Evolutionary conservation across 2,329 filamentous ascomycete species (phyloP), one percentile per base, ranked within the genome.

Genomic region (Paracamarosporium sp.): DNA sequence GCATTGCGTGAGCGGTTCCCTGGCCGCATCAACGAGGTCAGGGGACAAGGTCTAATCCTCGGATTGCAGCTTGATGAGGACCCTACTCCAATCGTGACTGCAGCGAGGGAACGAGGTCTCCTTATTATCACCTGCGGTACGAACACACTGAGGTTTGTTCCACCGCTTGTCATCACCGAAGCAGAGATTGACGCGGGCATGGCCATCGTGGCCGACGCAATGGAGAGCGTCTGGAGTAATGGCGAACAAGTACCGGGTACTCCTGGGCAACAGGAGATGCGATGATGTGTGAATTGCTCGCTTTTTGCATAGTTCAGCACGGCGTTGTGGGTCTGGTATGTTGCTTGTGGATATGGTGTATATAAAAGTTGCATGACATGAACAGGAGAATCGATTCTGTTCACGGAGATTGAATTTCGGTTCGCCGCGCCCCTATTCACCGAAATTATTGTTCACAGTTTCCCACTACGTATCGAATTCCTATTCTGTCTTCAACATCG

Each of bases 141-240:
- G 28, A 97, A 98, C 73, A 97, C 93, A 8, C 79, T 99, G 66
- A 85, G 95, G 46, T 97, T 99, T 69, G 93, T 98, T 55, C 95
- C 95, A 30, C 90, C 92, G 59, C 80, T 99, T 71, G 88, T 88
- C 5, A 90, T 99, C 56, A 90, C 86, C 0, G 88, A 92, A 66
- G 86, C 85, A 25, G 91, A 97, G 83, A 95, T 98, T 64, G 82
- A 88, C 65, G 83, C 90, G 63, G 93, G 92, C 0, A 80, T 97
- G 76, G 79, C 81, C 40, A 93, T 97, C 52, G 74, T 98, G 59
- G 90, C 89, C 64, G 84, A 91, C 66, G 84, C 87, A 4, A 85
- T 90, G 78, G 78, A 80, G 35, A 83, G 79, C 36, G 84, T 87
- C 3, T 82, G 85, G 73, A 66, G 68, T 35, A 74, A 81, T 59